These are phyloP conservation scores for Suillus subaureus DNA, from an alignment of 768 basidiomycete species.

Conservation along the genomic window DNA sequence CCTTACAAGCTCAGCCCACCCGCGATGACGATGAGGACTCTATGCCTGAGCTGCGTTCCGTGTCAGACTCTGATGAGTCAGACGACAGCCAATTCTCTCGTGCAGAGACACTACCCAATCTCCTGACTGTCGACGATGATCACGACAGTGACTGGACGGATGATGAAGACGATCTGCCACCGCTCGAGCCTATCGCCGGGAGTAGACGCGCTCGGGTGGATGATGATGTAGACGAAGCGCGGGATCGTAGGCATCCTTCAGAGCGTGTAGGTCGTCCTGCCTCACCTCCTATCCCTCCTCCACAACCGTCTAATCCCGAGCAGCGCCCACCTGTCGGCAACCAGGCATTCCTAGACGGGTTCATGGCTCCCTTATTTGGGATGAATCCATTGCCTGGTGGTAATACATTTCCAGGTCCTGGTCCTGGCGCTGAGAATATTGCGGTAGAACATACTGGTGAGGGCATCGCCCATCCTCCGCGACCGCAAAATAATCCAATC, in stretches of 20 bases:
- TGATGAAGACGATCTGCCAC: constrained; percentile 33
- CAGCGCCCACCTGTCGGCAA: constrained; percentile 16
- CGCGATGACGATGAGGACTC: constrained; percentile 38
- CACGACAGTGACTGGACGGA: constrained; percentile 31
- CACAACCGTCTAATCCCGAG: constrained; percentile 25
- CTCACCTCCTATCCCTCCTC: constrained; percentile 22
- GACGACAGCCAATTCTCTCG: constrained; percentile 32
- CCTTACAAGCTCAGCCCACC: background rate
- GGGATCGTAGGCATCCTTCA: constrained; percentile 66
- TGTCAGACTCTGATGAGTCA: constrained; percentile 41
- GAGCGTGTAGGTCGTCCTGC: constrained; percentile 47
- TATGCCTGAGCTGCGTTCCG: constrained; percentile 44
- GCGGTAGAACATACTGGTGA: constrained; percentile 33
- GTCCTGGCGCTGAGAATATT: constrained; percentile 17
- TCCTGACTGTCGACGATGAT: constrained; percentile 34
- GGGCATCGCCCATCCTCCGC: constrained; percentile 20
- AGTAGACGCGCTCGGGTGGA: constrained; percentile 60
- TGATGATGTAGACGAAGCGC: constrained; percentile 60
- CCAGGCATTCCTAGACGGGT: constrained; percentile 15
- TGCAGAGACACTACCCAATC: constrained; percentile 29
- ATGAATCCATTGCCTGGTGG: constrained; percentile 13
- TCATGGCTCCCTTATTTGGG: constrained; percentile 32
- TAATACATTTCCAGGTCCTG: constrained; percentile 1
- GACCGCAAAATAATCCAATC: constrained; percentile 24
- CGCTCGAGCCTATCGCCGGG: constrained; percentile 33